Base-by-base conservation (phyloP, 257 asterid genomes). In the Nicotiana otophora region DNA sequence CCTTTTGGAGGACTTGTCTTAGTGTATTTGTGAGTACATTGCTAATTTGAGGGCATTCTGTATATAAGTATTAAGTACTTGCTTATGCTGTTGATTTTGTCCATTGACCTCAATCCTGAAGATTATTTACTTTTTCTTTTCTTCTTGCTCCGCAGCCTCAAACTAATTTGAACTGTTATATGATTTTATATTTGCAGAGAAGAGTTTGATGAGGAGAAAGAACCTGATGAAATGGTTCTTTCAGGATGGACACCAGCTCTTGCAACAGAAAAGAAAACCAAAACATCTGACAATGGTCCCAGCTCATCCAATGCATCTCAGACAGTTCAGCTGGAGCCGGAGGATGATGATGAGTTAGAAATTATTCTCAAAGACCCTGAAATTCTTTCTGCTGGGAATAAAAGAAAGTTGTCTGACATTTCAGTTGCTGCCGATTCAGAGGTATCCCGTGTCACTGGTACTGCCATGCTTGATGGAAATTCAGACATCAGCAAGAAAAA, bases 191-290 rank as follows among this genome's bases (percentile, higher is more conserved):
- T 65, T 85, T 84, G 75, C 91, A 96, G 99, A 90, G 98, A 92
- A 81, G 96, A 90, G 82, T 96, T 94, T 79, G 98, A 96, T 14
- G 98, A 90, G 87, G 98, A 92, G 90, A 92, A 94, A 86, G 99
- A 94, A 88, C 98, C 99, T 1, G 99, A 96, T 81, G 97, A 88
- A 82, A 90, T 96, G 97, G 77, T 93, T 82, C 94, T 96, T 68
- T 86, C 90, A 2, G 99, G 99, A 82, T 96, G 98, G 99, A 91
- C 93, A 12, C 90, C 84, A 84, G 85, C 92, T 63, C 87, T 61
- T 75, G 88, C 88, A 3, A 79, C 69, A 31, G 93, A 89, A 83
- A 91, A 90, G 88, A 89, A 86, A 8, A 86, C 70, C 77, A 89
- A 86, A 53, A 5, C 68, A n/a, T 23, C 89, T 65, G 91, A 89